Conservation (phyloP, 2,329 filamentous ascomycete species). For the Nemania sp. region DNA sequence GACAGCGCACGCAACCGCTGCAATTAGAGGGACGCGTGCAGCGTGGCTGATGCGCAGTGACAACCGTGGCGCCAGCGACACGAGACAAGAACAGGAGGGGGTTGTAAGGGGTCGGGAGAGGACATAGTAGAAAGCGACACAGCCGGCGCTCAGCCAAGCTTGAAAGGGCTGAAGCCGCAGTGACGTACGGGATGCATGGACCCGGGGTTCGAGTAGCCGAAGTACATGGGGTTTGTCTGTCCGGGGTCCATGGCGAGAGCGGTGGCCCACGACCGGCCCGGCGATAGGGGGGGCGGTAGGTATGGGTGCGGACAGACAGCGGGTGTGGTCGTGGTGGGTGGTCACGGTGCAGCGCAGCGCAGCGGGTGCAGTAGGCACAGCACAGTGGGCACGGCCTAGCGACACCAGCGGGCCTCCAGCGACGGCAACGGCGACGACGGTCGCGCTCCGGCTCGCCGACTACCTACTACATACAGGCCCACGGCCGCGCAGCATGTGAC, state of each 20-base stretch:
- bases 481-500: constrained; percentile 29
- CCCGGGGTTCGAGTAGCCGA: constrained; percentile 40
- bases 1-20: not conserved
- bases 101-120: no score
- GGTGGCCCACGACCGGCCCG: no score
- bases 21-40: not conserved
- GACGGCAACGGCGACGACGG: not conserved
- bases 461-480: constrained; percentile 11
- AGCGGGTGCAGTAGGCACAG: not conserved
- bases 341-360: constrained; percentile 17
- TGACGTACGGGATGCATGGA: constrained; percentile 37
- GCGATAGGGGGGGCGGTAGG: no score
- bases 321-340: no score
- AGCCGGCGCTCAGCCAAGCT: not conserved
- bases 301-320: no score
- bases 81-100: not conserved
- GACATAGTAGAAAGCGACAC: not conserved
- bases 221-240: constrained; percentile 43
- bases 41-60: not conserved
- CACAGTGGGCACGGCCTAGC: constrained; percentile 1
- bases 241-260: constrained; percentile 38
- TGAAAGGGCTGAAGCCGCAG: not conserved
- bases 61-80: not conserved
- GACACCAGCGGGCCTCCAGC: no score
- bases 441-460: constrained; percentile 2